Base-by-base conservation (phyloP, 257 asterid species). In the Knoxia roxburghii region DNA sequence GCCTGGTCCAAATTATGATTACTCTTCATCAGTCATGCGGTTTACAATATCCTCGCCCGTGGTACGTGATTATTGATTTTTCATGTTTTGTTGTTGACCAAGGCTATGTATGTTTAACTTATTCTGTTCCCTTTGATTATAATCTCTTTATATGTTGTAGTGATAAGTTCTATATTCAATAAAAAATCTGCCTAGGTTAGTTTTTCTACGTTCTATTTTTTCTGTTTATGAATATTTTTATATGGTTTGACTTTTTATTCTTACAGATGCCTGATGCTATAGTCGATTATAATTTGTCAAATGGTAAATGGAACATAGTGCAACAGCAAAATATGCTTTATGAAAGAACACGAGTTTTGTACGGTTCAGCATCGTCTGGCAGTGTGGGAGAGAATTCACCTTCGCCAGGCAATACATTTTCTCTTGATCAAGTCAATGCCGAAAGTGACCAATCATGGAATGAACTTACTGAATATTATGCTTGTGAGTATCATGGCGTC, bases 251-350 rank as follows among this genome's bases (percentile, higher is more conserved):
- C 15, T 27, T 40, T 50, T 73, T 52, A 35, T 73, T 54, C 59
- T 75, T 65, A 53, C 79, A 93, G 97, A 93, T 93, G 97, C 97
- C 99, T 4, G 99, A 90, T 83, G 96, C 99, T 30, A 84, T 88
- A 26, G 95, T 90, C 57, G 96, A 93, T 75, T 93, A 93, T 74
- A 89, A 88, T 78, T 70, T 93, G 75, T 71, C 81, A 67, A 85
- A 79, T 40, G 92, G 96, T 67, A 81, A 79, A 75, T 94, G 94
- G 91, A 85, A 80, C 55, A 85, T 88, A 66, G 86, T 88, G 46
- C 97, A 94, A 69, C 99, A 94, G 78, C 95, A 90, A 72, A 88
- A 88, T 77, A 54, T 94, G 83, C 89, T 85, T 68, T 83, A 85
- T 33, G 99, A 94, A 85, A 82, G 95, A 80, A 88, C 95, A 20